Conservation (phyloP, 1,139 yeast genomes). For the Diutina siamensis region DNA sequence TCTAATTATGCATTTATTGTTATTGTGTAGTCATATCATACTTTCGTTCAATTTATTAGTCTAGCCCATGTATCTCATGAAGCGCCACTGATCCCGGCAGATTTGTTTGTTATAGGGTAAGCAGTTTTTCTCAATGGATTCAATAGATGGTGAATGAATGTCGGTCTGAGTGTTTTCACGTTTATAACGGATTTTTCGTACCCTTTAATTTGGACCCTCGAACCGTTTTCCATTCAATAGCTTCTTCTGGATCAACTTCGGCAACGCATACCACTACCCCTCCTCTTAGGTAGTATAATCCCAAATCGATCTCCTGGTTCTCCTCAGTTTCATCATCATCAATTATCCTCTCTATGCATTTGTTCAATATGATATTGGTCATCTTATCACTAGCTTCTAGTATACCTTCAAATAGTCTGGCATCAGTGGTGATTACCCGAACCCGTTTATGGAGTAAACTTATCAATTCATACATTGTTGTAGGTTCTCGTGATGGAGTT, state of each 20-base stretch:
- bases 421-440: constrained; percentile 68
- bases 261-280: constrained; percentile 76
- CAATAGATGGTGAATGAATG: too few relatives aligned
- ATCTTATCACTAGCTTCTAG: constrained; percentile 76
- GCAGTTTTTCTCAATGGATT: too few relatives aligned
- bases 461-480: constrained; percentile 1
- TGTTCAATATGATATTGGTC: constrained; percentile 58
- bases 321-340: constrained; percentile 30
- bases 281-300: constrained; percentile 66
- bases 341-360: constrained; percentile 45
- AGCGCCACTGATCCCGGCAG: too few relatives aligned
- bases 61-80: too few relatives aligned
- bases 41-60: too few relatives aligned
- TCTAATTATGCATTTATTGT: too few relatives aligned
- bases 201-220: constrained; percentile 25
- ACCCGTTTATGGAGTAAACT: background rate
- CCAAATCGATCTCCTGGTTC: constrained; percentile 39
- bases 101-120: too few relatives aligned
- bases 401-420: constrained; percentile 57
- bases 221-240: constrained; percentile 50
- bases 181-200: constrained; percentile 31
- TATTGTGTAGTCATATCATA: too few relatives aligned
- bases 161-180: too few relatives aligned
- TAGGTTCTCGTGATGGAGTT: too few relatives aligned
- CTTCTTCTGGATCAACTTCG: constrained; percentile 44